phyloP scores from a whole-genome alignment of 495 filamentous ascomycete species.

The Aspergillus cristatus region DNA sequence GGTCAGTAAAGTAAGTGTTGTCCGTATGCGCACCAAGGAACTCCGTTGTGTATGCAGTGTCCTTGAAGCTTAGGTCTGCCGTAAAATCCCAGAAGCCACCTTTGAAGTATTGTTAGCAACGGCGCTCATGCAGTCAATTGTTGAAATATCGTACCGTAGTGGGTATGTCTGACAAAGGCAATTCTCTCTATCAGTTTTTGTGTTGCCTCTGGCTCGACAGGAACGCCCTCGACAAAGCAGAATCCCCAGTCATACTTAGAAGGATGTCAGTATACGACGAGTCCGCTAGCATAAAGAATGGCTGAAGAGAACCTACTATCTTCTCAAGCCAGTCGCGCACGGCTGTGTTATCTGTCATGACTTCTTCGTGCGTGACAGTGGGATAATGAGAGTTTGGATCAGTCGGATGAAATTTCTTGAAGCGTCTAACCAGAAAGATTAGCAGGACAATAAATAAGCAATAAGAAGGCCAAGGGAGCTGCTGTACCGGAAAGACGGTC shows the following conservation, averaged over 20 bases:
- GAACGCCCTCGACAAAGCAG: slow-evolving; percentile 58
- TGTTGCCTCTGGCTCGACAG: slow-evolving; percentile 58
- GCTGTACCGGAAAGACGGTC: neutral
- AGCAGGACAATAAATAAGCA: neutral
- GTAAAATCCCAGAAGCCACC: slow-evolving; percentile 93
- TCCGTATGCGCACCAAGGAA: slow-evolving; percentile 76
- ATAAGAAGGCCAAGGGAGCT: neutral
- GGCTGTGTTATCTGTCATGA: slow-evolving; percentile 49
- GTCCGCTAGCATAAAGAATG: neutral
- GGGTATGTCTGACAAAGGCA: slow-evolving; percentile 72
- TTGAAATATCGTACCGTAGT: slow-evolving; percentile 55
- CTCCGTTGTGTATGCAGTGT: slow-evolving; percentile 86
- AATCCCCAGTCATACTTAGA: slow-evolving; percentile 53
- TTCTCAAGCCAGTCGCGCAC: slow-evolving; percentile 47
- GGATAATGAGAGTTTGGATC: slow-evolving; percentile 32
- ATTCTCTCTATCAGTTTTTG: slow-evolving; percentile 65
- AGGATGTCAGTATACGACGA: slow-evolving; percentile 5
- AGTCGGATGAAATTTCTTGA: slow-evolving; percentile 7
- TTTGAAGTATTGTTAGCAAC: slow-evolving; percentile 15
- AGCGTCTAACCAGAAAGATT: slow-evolving; percentile 21
- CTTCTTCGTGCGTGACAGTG: slow-evolving; percentile 43
- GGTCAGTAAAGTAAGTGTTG: slow-evolving; percentile 88
- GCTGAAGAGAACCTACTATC: slow-evolving; percentile 44
- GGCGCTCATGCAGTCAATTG: neutral
- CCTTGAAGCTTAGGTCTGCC: slow-evolving; percentile 74